A percentile compares a stretch with the other conserved stretches of the same genome.
Conservation (phyloP, 164 flowering plant genomes). For the Amborella trichopoda region DNA sequence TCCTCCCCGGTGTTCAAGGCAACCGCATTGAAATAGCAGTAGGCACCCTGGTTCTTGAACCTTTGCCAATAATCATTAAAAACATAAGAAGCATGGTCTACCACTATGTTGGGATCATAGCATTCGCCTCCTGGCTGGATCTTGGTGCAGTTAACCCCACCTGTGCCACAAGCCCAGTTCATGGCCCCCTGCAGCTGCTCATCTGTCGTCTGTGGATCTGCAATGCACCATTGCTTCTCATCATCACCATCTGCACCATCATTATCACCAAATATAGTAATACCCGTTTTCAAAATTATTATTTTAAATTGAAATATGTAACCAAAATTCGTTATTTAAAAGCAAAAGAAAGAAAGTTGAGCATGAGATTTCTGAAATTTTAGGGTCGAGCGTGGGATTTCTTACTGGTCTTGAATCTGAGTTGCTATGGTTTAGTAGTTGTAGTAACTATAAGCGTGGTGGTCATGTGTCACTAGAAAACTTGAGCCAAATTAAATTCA, state of each 20-base stretch:
- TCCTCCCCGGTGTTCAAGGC: constrained; percentile 51
- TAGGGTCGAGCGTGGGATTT: too few relatives aligned
- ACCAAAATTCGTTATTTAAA: too few relatives aligned
- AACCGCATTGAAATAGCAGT: constrained; percentile 66
- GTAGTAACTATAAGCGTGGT: too few relatives aligned
- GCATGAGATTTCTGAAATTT: too few relatives aligned
- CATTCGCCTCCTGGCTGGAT: constrained; percentile 46
- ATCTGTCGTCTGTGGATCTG: constrained; percentile 58
- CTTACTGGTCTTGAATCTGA: too few relatives aligned
- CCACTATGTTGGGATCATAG: constrained; percentile 51
- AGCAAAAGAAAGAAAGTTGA: too few relatives aligned
- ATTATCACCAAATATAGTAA: too few relatives aligned
- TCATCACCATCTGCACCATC: constrained; percentile 55
- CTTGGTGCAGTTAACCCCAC: constrained; percentile 54
- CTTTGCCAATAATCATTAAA: constrained; percentile 49
- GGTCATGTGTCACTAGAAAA: too few relatives aligned
- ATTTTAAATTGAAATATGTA: too few relatives aligned
- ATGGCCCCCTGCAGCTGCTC: constrained; percentile 55
- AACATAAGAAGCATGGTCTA: constrained; percentile 67
- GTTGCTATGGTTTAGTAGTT: too few relatives aligned
- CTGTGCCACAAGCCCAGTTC: constrained; percentile 86
- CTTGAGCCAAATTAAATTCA: too few relatives aligned
- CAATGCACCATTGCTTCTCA: constrained; percentile 63
- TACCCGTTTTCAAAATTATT: too few relatives aligned
- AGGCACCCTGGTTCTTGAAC: constrained; percentile 30